Conservation (phyloP, 257 asterid species). For the Solanum paucissectum region DNA sequence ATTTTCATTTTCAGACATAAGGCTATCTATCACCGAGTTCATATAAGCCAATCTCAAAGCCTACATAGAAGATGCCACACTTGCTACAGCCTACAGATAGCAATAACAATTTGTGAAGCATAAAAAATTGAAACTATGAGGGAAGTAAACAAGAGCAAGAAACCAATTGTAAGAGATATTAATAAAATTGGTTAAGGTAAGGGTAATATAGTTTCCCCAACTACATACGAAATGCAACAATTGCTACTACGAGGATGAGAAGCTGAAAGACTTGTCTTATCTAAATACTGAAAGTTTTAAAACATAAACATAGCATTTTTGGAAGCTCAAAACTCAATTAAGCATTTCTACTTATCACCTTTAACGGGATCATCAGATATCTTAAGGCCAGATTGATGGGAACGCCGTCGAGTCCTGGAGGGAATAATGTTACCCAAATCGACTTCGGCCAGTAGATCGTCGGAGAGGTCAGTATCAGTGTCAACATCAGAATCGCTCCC, state of each 20-base stretch:
- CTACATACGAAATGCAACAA: not conserved
- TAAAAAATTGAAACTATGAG: not conserved
- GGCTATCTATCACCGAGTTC: too few species aligned
- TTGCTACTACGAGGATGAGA: not conserved
- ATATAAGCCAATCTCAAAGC: not conserved
- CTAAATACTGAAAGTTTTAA: not conserved
- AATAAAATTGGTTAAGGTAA: not conserved
- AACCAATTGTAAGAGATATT: not conserved
- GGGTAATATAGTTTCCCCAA: not conserved
- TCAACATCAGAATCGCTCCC: slow-evolving; percentile 18
- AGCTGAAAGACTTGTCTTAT: not conserved
- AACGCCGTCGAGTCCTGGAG: slow-evolving; percentile 26
- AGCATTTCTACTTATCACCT: not conserved
- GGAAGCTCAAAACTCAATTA: not conserved
- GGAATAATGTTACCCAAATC: slow-evolving; percentile 34
- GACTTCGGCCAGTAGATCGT: slow-evolving; percentile 31
- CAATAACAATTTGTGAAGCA: not conserved
- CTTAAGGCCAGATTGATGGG: slow-evolving; percentile 8
- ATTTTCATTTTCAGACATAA: not conserved
- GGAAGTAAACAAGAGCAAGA: not conserved
- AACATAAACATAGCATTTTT: not conserved
- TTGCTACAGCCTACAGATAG: not conserved
- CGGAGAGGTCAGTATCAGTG: slow-evolving; percentile 23
- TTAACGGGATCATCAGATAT: slow-evolving; percentile 6
- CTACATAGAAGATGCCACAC: not conserved